These are phyloP conservation scores for Mrakia frigida DNA, from an alignment of 768 basidiomycete species.

Conservation along the genomic window DNA sequence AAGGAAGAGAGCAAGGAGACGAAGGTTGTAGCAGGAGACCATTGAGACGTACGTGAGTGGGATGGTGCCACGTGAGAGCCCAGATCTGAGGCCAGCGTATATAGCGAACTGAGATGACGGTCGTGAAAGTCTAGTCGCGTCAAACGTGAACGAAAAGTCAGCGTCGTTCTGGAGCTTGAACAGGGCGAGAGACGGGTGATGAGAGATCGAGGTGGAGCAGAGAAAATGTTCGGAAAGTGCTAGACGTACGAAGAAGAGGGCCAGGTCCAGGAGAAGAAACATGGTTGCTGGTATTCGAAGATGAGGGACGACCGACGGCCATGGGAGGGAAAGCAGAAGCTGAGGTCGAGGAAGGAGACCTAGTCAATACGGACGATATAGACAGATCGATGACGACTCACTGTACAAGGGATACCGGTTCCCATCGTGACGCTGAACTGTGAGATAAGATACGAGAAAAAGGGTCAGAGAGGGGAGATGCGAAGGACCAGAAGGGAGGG, in stretches of 20 bases:
- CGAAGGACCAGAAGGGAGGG: background rate
- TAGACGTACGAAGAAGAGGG: slow-evolving; percentile 24
- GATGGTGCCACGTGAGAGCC: slow-evolving; percentile 26
- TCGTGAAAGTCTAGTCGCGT: slow-evolving; percentile 17
- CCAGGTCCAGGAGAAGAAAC: slow-evolving; percentile 32
- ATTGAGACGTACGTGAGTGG: slow-evolving; percentile 23
- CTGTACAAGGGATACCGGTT: slow-evolving; percentile 18
- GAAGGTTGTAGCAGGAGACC: slow-evolving; percentile 17
- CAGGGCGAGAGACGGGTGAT: no score
- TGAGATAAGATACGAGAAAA: background rate
- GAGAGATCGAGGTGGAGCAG: no score
- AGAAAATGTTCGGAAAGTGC: no score
- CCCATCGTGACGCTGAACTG: slow-evolving; percentile 18
- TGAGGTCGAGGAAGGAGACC: slow-evolving; percentile 1
- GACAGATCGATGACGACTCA: background rate
- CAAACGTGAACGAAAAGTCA: no score
- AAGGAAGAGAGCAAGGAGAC: slow-evolving; percentile 24
- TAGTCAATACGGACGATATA: no score
- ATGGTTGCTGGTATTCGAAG: slow-evolving; percentile 26
- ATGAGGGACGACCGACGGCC: slow-evolving; percentile 26
- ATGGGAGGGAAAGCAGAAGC: slow-evolving; percentile 32
- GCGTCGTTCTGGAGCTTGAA: no score
- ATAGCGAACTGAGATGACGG: slow-evolving; percentile 30
- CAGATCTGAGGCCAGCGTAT: slow-evolving; percentile 32
- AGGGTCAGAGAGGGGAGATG: background rate